These are phyloP conservation scores for Solanum hybrid DNA, from an alignment of 305 asterid species.

Conservation along the genomic window DNA sequence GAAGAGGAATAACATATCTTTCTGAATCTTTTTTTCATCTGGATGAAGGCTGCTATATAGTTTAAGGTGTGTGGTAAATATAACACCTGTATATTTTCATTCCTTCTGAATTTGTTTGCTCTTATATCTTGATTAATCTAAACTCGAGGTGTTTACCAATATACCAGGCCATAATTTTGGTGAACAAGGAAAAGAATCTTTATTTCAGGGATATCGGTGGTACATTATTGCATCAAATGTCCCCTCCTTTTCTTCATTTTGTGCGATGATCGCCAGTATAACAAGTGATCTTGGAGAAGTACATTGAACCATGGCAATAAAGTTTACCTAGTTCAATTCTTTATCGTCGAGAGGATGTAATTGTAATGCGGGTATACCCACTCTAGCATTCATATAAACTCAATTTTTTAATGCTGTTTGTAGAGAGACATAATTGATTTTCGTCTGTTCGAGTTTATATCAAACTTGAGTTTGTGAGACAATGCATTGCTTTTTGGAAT, in stretches of 20 bases:
- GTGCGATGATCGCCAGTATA: not conserved
- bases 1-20: conserved; percentile 40
- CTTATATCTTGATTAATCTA: not conserved
- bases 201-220: not conserved
- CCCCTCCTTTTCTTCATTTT: not conserved
- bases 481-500: not conserved
- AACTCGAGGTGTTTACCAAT: not conserved
- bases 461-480: not conserved
- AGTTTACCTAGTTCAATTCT: conserved; percentile 2
- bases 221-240: not conserved
- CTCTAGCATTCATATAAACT: not conserved
- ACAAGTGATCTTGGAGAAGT: not conserved
- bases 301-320: not conserved
- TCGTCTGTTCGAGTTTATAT: not conserved
- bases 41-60: not conserved
- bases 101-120: not conserved
- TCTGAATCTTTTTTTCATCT: not conserved
- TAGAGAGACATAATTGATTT: not conserved
- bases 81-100: not conserved
- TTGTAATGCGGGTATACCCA: not conserved
- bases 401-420: not conserved
- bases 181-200: not conserved
- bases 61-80: not conserved
- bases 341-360: not conserved
- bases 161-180: not conserved